These are phyloP conservation scores for Pestalotiopsis fici DNA, from an alignment of 2,329 filamentous ascomycete genomes.

Conservation along the genomic window DNA sequence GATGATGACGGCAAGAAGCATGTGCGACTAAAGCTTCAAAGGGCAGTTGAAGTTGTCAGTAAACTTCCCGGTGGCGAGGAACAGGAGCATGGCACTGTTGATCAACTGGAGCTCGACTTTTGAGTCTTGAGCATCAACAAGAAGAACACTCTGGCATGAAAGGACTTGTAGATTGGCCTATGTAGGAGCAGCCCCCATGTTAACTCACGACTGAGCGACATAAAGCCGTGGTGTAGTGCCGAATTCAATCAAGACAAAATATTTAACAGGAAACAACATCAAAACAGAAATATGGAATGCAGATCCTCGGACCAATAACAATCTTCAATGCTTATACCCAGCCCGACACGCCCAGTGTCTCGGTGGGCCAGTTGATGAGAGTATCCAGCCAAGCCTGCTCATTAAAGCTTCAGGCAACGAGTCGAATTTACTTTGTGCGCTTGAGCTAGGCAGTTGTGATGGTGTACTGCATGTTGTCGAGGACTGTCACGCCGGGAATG, in stretches of 20 bases:
- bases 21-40: not conserved
- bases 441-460: not conserved
- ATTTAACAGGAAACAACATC: too few relatives aligned
- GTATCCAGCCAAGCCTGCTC: too few relatives aligned
- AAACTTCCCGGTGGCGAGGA: not conserved
- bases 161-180: not conserved
- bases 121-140: not conserved
- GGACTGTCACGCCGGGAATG: not conserved
- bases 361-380: too few relatives aligned
- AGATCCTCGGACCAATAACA: too few relatives aligned
- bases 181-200: not conserved
- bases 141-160: not conserved
- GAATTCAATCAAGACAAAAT: not conserved
- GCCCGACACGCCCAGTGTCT: too few relatives aligned
- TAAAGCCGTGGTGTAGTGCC: not conserved
- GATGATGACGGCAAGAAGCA: not conserved
- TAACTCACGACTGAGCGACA: not conserved
- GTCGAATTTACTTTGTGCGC: not conserved
- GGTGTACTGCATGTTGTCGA: not conserved
- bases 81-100: not conserved
- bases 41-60: not conserved
- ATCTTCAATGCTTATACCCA: too few relatives aligned
- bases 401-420: too few relatives aligned
- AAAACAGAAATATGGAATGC: too few relatives aligned
- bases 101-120: not conserved